Evolutionary conservation across 805 yeast species (phyloP).

Genomic region (Torulaspora gathmanii): DNA sequence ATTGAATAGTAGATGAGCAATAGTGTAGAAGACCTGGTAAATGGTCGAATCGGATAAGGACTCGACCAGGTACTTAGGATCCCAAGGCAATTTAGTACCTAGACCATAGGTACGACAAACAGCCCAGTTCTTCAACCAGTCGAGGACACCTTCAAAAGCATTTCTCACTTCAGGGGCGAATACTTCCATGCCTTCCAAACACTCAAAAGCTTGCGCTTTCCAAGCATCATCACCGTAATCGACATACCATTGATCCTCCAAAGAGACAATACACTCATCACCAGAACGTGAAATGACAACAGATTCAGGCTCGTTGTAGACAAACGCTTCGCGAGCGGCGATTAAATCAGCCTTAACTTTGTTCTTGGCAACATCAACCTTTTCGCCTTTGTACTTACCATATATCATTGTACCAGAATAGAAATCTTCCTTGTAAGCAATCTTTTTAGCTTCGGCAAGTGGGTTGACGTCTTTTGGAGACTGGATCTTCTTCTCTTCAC

Average conservation of each 20-base stretch:
- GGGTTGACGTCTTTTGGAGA: conserved; percentile 88
- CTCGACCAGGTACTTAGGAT: conserved; percentile 85
- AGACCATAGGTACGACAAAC: conserved; percentile 94
- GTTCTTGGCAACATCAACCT: conserved; percentile 86
- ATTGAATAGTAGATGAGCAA: conserved; percentile 76
- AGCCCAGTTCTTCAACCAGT: conserved; percentile 98
- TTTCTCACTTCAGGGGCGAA: conserved; percentile 79
- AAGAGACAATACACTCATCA: conserved; percentile 91
- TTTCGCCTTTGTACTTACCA: conserved; percentile 83
- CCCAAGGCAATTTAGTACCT: conserved; percentile 97
- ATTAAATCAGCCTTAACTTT: conserved; percentile 80
- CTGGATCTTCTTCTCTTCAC: conserved; percentile 82
- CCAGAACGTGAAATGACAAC: conserved; percentile 90
- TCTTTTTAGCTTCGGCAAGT: conserved; percentile 88
- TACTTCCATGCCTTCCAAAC: conserved; percentile 70
- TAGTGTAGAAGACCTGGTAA: conserved; percentile 92
- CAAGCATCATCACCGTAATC: conserved; percentile 95
- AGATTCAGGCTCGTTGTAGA: conserved; percentile 92
- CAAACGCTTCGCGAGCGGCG: conserved; percentile 73
- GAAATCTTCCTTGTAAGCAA: conserved; percentile 94
- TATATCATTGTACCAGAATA: conserved; percentile 78
- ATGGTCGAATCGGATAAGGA: conserved; percentile 93
- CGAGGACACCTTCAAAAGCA: conserved; percentile 89
- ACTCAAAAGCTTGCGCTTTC: conserved; percentile 76
- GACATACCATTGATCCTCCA: conserved; percentile 97